phyloP scores from a whole-genome alignment of 2,329 filamentous ascomycete genomes.

The Fusarium sp. region DNA sequence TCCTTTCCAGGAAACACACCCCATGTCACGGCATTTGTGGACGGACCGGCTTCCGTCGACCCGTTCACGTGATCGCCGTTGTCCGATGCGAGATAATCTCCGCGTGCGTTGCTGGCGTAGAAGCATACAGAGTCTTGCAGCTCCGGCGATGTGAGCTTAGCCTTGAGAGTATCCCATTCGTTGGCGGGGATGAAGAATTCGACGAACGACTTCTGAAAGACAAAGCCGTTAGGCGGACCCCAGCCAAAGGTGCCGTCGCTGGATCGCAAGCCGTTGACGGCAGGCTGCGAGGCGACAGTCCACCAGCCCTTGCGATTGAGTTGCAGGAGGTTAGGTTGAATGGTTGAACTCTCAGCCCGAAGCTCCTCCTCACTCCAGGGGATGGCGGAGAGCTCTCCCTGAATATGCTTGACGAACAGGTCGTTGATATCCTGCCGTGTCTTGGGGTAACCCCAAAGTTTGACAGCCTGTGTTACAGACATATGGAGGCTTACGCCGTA shows the following conservation, averaged over 20 bases:
- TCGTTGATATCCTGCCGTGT: slow-evolving; percentile 76
- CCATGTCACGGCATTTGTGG: slow-evolving; percentile 96
- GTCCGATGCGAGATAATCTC: slow-evolving; percentile 81
- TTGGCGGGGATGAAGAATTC: slow-evolving; percentile 87
- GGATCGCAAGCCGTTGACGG: slow-evolving; percentile 85
- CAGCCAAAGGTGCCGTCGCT: slow-evolving; percentile 86
- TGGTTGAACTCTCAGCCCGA: slow-evolving; percentile 83
- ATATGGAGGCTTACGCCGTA: slow-evolving; percentile 97
- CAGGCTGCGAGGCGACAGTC: slow-evolving; percentile 95
- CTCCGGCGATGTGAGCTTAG: slow-evolving; percentile 67
- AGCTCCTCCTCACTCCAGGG: slow-evolving; percentile 95
- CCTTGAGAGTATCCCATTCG: slow-evolving; percentile 75
- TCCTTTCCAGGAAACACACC: slow-evolving; percentile 95
- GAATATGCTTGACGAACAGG: slow-evolving; percentile 83
- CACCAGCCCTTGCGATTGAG: slow-evolving; percentile 90
- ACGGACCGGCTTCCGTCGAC: slow-evolving; percentile 49
- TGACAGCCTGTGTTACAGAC: slow-evolving; percentile 81
- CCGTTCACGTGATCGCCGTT: slow-evolving; percentile 49
- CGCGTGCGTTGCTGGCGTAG: slow-evolving; percentile 82
- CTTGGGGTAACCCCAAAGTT: slow-evolving; percentile 84
- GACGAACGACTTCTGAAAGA: slow-evolving; percentile 98
- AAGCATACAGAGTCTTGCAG: slow-evolving; percentile 78
- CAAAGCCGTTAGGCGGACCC: slow-evolving; percentile 91
- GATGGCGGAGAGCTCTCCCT: slow-evolving; percentile 80
- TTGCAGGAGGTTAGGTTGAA: slow-evolving; percentile 76